Evolutionary conservation across 148 eudicot species (phyloP).

Genomic region (Linanthus parryae): DNA sequence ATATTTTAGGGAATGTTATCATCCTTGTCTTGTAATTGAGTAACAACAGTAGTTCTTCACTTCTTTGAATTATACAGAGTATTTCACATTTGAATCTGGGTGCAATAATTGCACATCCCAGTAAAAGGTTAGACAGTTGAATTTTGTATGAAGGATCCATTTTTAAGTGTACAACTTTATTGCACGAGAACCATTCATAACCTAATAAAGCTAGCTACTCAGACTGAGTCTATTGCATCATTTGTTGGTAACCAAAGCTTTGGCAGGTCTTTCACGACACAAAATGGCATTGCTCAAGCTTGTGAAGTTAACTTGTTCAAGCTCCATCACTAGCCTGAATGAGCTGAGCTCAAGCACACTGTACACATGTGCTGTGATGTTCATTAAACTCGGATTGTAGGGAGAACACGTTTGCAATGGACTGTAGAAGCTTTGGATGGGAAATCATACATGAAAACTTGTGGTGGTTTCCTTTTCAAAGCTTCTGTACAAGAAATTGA

Average conservation of each 20-base stretch:
- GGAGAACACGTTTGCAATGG: slow-evolving; percentile 1
- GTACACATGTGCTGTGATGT: slow-evolving; percentile 6
- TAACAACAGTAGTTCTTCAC: too few species aligned
- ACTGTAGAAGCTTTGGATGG: slow-evolving; percentile 5
- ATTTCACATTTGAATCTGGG: neutral
- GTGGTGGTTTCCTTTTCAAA: slow-evolving; percentile 9
- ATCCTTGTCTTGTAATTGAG: too few species aligned
- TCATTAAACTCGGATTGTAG: slow-evolving; percentile 3
- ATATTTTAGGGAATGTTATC: too few species aligned
- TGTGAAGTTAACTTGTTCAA: slow-evolving; percentile 12
- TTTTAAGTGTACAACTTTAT: too few species aligned
- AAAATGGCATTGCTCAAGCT: slow-evolving; percentile 11
- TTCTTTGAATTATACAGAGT: neutral
- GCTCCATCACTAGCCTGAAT: slow-evolving; percentile 11
- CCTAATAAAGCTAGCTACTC: neutral
- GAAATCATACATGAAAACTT: slow-evolving; percentile 5
- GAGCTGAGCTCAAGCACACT: slow-evolving; percentile 17
- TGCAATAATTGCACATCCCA: too few species aligned
- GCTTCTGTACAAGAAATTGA: slow-evolving; percentile 14
- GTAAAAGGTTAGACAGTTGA: too few species aligned
- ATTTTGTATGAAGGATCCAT: too few species aligned
- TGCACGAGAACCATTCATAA: too few species aligned
- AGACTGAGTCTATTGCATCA: neutral
- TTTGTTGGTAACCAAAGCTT: slow-evolving; percentile 6
- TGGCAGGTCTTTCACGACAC: slow-evolving; percentile 3